phyloP scores from a whole-genome alignment of 176 grass and related monocot species.

The Alopecurus myosuroides region DNA sequence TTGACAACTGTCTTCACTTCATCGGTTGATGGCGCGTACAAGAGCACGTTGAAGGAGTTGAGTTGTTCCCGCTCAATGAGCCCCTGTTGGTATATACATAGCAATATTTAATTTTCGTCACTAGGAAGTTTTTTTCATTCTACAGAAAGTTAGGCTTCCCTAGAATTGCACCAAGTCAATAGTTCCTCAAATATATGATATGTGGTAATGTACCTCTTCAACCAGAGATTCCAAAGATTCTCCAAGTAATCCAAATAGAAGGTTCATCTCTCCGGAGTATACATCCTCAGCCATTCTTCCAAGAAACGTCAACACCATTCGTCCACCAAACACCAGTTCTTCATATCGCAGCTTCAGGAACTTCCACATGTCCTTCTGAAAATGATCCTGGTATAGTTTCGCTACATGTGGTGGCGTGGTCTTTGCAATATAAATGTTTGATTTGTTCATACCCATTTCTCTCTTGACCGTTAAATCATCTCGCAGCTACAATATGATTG shows the following conservation, averaged over 20 bases:
- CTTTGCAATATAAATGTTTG: conserved; percentile 20
- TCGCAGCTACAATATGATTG: not conserved
- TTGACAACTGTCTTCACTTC: too few species aligned
- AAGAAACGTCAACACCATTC: conserved; percentile 33
- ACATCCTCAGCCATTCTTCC: too few species aligned
- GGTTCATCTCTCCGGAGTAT: too few species aligned
- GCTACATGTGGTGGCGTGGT: conserved; percentile 3
- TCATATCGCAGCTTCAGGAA: conserved; percentile 25
- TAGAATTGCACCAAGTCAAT: too few species aligned
- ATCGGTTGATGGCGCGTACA: too few species aligned
- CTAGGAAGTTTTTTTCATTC: too few species aligned
- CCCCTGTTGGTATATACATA: too few species aligned
- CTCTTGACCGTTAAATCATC: not conserved
- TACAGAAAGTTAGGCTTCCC: too few species aligned
- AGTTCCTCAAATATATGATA: not conserved
- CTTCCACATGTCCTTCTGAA: conserved; percentile 1
- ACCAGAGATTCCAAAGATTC: conserved; percentile 5
- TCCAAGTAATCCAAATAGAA: too few species aligned
- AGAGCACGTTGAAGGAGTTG: too few species aligned
- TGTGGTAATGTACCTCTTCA: not conserved
- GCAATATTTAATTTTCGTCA: too few species aligned
- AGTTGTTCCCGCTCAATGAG: too few species aligned
- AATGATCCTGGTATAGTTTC: conserved; percentile 29
- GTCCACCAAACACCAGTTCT: conserved; percentile 15
- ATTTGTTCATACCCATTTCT: not conserved